phyloP scores from a whole-genome alignment of 2,329 filamentous ascomycete genomes.

The Metarhizium sp. region DNA sequence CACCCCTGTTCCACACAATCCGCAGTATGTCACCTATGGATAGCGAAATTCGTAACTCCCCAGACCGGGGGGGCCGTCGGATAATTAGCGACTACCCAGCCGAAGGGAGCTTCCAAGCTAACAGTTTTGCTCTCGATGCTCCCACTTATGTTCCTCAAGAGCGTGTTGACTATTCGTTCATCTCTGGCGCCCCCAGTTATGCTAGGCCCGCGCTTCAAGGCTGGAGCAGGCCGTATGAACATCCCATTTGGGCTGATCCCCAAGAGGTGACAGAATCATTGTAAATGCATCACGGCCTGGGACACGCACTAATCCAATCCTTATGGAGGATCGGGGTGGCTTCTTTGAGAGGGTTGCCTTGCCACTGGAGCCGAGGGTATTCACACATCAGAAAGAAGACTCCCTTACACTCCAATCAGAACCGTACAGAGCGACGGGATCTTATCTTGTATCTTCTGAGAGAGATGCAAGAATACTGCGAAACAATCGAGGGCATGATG shows the following conservation, averaged over 20 bases:
- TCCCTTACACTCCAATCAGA: slow-evolving; percentile 1
- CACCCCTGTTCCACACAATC: slow-evolving; percentile 10
- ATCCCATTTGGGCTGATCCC: slow-evolving; percentile 9
- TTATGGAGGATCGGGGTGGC: slow-evolving; percentile 31
- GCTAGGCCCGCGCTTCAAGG: slow-evolving; percentile 3
- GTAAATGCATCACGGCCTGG: slow-evolving; percentile 21
- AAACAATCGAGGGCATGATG: slow-evolving; percentile 11
- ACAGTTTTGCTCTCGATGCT: not conserved
- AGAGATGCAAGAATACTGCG: slow-evolving; percentile 11
- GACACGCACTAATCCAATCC: slow-evolving; percentile 21
- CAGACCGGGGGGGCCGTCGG: slow-evolving; percentile 5
- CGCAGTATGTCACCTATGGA: slow-evolving; percentile 3
- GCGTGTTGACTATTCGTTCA: not conserved
- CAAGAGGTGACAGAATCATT: slow-evolving; percentile 18
- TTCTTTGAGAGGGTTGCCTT: slow-evolving; percentile 24
- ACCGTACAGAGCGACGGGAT: slow-evolving; percentile 7
- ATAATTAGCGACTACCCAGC: slow-evolving; percentile 8
- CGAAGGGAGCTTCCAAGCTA: not conserved
- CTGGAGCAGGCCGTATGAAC: slow-evolving; percentile 9
- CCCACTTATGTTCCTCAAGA: slow-evolving; percentile 2
- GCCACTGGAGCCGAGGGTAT: not conserved
- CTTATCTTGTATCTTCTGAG: slow-evolving; percentile 11
- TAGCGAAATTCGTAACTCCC: not conserved
- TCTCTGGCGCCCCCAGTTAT: not conserved
- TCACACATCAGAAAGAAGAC: not conserved